Percentiles rank a stretch among this genome's conserved stretches.
Conservation (phyloP, 371 early-diverging fungal genomes). For the Rhizopus sp. region DNA sequence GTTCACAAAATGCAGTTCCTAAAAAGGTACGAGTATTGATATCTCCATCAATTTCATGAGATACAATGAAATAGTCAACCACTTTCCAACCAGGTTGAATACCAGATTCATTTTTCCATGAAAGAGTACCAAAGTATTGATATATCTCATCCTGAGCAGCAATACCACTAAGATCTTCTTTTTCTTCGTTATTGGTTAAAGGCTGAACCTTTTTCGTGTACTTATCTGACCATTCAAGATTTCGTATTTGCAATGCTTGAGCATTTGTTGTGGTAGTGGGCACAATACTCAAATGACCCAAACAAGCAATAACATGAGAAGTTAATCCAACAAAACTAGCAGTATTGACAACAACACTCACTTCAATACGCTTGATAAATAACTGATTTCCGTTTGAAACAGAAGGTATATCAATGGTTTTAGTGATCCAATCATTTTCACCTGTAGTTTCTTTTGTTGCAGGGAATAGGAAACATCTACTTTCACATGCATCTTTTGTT, state of each 20-base stretch:
- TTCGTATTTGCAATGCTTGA: neutral
- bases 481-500: neutral
- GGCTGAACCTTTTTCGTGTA: no score
- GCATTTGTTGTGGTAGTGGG: neutral
- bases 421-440: constrained; percentile 18
- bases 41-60: constrained; percentile 2
- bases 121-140: constrained; percentile 15
- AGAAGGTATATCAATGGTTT: constrained; percentile 10
- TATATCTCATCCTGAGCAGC: constrained; percentile 8
- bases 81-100: constrained; percentile 4
- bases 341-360: constrained; percentile 12
- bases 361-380: constrained; percentile 6
- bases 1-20: constrained; percentile 26
- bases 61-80: constrained; percentile 11
- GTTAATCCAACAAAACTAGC: constrained; percentile 9
- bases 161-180: constrained; percentile 3
- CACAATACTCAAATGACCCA: constrained; percentile 23
- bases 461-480: constrained; percentile 13
- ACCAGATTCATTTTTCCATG: constrained; percentile 1
- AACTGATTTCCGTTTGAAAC: neutral
- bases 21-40: constrained; percentile 11
- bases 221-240: constrained; percentile 2
- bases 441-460: constrained; percentile 8
- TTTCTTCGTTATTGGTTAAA: no score
- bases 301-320: constrained; percentile 9